Evolutionary conservation across 2,329 filamentous ascomycete species (phyloP).

Genomic region (Xylaria sp.): DNA sequence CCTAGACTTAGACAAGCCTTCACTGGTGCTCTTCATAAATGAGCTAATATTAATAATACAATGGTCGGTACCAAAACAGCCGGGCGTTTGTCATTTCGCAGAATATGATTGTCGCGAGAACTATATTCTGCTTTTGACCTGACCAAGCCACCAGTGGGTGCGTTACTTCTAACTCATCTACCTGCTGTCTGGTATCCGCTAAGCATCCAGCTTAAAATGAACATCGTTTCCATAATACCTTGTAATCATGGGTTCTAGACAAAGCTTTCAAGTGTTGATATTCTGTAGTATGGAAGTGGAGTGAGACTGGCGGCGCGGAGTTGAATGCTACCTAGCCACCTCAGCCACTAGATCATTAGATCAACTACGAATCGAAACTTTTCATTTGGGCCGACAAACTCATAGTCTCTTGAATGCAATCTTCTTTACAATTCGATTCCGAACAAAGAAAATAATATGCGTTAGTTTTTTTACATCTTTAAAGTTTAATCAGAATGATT

Average conservation of each 20-base stretch:
- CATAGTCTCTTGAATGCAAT: not conserved
- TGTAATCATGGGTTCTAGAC: not conserved
- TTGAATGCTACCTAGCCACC: too few relatives aligned
- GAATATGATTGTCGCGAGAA: not conserved
- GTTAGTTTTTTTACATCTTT: not conserved
- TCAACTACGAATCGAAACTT: too few relatives aligned
- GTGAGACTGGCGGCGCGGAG: not conserved
- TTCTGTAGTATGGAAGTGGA: not conserved
- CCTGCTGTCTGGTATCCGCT: not conserved
- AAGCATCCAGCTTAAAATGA: not conserved
- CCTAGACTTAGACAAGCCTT: conserved; percentile 27
- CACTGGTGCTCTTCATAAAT: conserved; percentile 20
- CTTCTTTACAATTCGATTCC: not conserved
- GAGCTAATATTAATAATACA: conserved; percentile 33
- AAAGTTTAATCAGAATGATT: not conserved
- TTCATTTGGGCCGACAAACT: too few relatives aligned
- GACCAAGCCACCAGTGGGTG: not conserved
- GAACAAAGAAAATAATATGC: not conserved
- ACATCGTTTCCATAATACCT: not conserved
- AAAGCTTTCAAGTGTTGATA: not conserved
- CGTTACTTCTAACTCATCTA: not conserved
- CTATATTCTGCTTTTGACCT: not conserved
- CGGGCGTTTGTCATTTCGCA: not conserved
- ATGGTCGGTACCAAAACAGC: not conserved
- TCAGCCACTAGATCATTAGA: too few relatives aligned